Percentiles rank a stretch among this genome's conserved stretches.
phyloP scores from a whole-genome alignment of 2,329 filamentous ascomycete species.

The Venturia nashicola region DNA sequence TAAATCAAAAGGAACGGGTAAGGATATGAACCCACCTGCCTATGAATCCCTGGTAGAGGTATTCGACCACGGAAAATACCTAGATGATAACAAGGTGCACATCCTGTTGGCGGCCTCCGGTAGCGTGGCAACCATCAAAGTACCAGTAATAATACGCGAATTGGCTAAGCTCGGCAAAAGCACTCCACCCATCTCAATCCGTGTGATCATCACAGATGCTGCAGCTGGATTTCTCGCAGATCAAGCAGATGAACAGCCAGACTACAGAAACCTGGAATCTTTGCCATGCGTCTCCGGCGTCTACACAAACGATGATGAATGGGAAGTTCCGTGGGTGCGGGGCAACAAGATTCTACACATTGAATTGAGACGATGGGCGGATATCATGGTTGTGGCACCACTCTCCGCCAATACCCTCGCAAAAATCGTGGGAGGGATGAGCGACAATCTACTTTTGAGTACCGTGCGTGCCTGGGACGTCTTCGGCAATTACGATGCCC shows the following conservation, averaged over 20 bases:
- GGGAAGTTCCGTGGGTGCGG: conserved; percentile 65
- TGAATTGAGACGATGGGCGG: conserved; percentile 70
- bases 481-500: conserved; percentile 42
- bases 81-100: conserved; percentile 42
- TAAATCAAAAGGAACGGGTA: not conserved
- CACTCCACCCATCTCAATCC: conserved; percentile 54
- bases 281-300: conserved; percentile 67
- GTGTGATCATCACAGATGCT: conserved; percentile 66
- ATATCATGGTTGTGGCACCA: conserved; percentile 69
- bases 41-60: not conserved
- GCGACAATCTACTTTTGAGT: conserved; percentile 60
- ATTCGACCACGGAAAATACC: conserved; percentile 12
- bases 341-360: conserved; percentile 82
- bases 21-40: not conserved
- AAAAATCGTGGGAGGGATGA: conserved; percentile 67
- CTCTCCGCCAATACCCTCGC: conserved; percentile 76
- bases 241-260: conserved; percentile 66
- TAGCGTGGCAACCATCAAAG: conserved; percentile 81
- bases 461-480: conserved; percentile 85
- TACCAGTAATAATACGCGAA: conserved; percentile 19
- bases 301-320: conserved; percentile 78
- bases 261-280: conserved; percentile 43
- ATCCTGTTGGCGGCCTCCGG: conserved; percentile 56
- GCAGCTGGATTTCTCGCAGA: conserved; percentile 65
- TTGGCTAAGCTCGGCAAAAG: not conserved